Evolutionary conservation across 2,329 filamentous ascomycete species (phyloP), one percentile per base, ranked within the genome.

Genomic region (Cladophialophora bantiana): DNA sequence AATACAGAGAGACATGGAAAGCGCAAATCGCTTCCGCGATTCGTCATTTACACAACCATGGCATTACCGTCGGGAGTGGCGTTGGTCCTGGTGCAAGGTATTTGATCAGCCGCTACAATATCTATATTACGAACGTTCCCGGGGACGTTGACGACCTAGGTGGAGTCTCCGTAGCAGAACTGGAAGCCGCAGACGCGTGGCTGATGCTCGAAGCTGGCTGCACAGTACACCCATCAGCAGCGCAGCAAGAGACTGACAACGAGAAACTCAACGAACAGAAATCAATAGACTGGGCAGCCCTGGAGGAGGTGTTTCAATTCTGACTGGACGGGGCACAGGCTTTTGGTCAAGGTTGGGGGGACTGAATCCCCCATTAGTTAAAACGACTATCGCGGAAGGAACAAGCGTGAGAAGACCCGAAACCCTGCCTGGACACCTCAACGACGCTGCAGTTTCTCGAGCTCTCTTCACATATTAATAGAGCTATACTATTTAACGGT

Each of bases 1-100:
- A 56, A 18, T 26, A 13, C 18, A 50, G 35, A n/a, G 53, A 62
- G n/a, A 61, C 62, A 42, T 66, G 64, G 64, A 62, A 35, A 57
- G 52, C 4, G 34, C 64, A 66, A 31, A 45, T 62, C n/a, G 34
- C 38, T 9, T 32, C 38, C 9, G 53, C 31, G 48, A 52, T 66
- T 6, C 20, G 32, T 15, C 42, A 62, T 10, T 58, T 66, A 4
- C 64, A 66, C 40, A 52, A 52, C 13, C 57, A 42, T 15, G 26
- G 50, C 20, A 61, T 66, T 32, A 40, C 57, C 7, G 42, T 56
- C 3, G 64, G 64, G 34, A 50, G 38, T 45, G 58, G 64, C 26
- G 36, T 18, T 20, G 45, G 15, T 34, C 12, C 48, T 3, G 53
- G 31, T 18, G 10, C 59, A 3, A 40, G 59, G 59, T 61, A n/a